Base-by-base conservation (phyloP, 2,329 filamentous ascomycete genomes). In the Tympanopsis confertula region DNA sequence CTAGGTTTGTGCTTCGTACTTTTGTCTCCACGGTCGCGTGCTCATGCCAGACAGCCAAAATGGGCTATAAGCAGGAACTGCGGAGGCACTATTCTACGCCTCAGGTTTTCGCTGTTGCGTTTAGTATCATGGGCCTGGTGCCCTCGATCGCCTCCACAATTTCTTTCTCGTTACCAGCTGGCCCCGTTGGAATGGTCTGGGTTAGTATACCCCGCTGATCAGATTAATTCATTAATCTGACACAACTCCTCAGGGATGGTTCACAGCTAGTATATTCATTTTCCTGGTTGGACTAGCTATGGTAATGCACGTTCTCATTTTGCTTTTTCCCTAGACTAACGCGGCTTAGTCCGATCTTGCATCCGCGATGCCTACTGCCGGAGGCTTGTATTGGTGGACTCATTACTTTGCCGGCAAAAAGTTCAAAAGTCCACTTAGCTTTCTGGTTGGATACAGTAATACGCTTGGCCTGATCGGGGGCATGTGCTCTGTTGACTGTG, bases 181-280 rank as follows among this genome's bases (percentile, higher is more conserved):
- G 74, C 0, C 72, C 72, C 1, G 71, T 65, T 3, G 74, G 73
- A 3, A 72, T 78, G 64, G 70, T 78, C 38, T 78, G 74, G 71
- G 68, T 69, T 2, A 7, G 30, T 17, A 45, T 17, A 19, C 18
- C 5, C 13, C 26, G 36, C 32, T 37, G 28, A 15, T 38, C 41
- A 29, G 44, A 33, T 45, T 17, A 19, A 19, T 5, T n/a, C 26
- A 36, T 35, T 37, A 28, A 15, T 38, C 41, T 33, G 44, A 33
- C 33, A n/a, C 19, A 24, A 18, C 20, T 20, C 39, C 20, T 44
- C 17, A 33, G 30, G 30, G 30, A 10, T 78, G 72, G 73, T 69
- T 78, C 42, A 51, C 68, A n/a, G 71, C 72, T 10, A 69, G 66
- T 39, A 59, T 56, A 18, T 69, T 72, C 44, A 75, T 77, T 42